Evolutionary conservation across 352 stramenopile genomes (phyloP), one percentile per base, ranked within the genome.

Genomic region (Phytophthora podocarpi): DNA sequence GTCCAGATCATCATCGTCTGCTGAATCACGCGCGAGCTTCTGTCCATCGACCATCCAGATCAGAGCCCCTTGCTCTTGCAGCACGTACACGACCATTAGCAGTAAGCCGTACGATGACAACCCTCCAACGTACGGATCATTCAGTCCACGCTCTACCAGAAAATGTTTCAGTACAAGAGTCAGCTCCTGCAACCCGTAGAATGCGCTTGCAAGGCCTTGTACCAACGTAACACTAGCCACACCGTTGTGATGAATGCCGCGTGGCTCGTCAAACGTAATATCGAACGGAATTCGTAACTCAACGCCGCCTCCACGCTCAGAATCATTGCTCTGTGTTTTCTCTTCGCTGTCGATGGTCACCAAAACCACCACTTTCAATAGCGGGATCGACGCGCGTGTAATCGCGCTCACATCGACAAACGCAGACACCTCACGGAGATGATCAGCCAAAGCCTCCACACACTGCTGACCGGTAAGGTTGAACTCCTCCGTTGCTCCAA

Each of bases 91-190:
- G 30, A 93, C 84, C 86, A 95, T 93, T 5, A 95, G 49, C 12
- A 93, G 54, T 11, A 97, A 64, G 2, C 89, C 89, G 37, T 98
- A 97, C 2, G 86, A 96, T 2, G 88, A 97, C 4, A 98, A 69
- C 0, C 91, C 91, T n/a, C 91, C 91, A 15, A 92, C 70, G 54
- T 95, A 97, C 8, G 90, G 88, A 49, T 98, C 90, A 50, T 97
- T 97, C 8, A 97, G 56, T 5, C 80, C 78, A 23, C 90, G 80
- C 30, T 90, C 87, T n/a, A 82, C 87, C 7, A 98, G 62, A 48
- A 97, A 96, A 47, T 95, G 78, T 67, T 98, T 98, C 18, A 98
- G 66, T 8, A 97, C 87, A 21, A 97, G 71, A 1, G 85, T 89
- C 13, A 98, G 50, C 45, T 96, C 88, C 0, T 81, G 73, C 20